phyloP scores from a whole-genome alignment of 2,329 filamentous ascomycete species.

The Aspergillus bombycis region DNA sequence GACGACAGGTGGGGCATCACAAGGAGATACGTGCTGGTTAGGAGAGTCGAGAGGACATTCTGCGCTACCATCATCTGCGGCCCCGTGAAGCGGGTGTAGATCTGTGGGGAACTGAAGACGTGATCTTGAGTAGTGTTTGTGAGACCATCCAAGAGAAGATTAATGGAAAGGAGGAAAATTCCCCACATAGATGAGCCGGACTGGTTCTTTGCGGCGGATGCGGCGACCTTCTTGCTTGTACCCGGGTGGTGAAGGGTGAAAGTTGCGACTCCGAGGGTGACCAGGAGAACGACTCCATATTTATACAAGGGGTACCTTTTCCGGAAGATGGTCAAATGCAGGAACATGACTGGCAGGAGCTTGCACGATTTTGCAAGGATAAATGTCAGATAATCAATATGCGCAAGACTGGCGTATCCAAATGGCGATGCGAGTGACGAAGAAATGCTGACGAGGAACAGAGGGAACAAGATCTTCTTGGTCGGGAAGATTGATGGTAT shows the following conservation, averaged over 20 bases:
- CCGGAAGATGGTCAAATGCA: conserved; percentile 90
- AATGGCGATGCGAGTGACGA: conserved; percentile 91
- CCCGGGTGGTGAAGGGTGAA: conserved; percentile 86
- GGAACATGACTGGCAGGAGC: conserved; percentile 95
- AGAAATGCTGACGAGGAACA: conserved; percentile 84
- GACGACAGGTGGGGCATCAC: conserved; percentile 77
- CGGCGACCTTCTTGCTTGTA: conserved; percentile 58
- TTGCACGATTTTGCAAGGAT: conserved; percentile 98
- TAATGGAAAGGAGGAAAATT: conserved; percentile 79
- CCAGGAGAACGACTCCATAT: conserved; percentile 87
- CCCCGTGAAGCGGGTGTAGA: conserved; percentile 78
- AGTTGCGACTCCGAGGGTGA: conserved; percentile 88
- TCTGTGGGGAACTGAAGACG: conserved; percentile 69
- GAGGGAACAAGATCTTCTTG: conserved; percentile 71
- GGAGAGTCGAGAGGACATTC: conserved; percentile 79
- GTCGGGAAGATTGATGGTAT: conserved; percentile 71
- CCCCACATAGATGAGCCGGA: conserved; percentile 71
- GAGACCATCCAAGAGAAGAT: conserved; percentile 91
- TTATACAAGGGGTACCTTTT: conserved; percentile 92
- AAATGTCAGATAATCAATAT: conserved; percentile 98
- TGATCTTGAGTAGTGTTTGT: conserved; percentile 97
- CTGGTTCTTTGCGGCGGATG: conserved; percentile 51
- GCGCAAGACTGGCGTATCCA: conserved; percentile 86
- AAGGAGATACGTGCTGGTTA: conserved; percentile 77
- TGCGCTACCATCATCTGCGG: conserved; percentile 99